Base-by-base conservation (phyloP, 2,329 filamentous ascomycete genomes). In the Clarireedia hainanense region DNA sequence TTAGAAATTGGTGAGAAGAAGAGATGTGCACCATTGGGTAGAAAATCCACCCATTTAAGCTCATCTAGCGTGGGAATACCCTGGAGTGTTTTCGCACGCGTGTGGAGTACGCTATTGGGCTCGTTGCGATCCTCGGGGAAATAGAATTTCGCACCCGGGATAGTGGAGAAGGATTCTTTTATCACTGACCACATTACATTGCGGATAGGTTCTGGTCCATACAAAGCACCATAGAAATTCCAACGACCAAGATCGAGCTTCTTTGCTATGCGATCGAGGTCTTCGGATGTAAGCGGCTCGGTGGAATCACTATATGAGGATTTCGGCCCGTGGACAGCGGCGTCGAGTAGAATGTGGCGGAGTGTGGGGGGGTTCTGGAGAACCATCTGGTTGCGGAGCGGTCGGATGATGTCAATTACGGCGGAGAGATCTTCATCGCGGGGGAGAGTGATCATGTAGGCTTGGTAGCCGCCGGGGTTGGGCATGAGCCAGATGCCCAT, bases 401-500 rank as follows among this genome's bases (percentile, higher is more conserved):
- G 74, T 1, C 76, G 70, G 57, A 78, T 76, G 46, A 76, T 74
- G 51, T 79, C 75, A 50, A 77, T 40, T 20, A 48, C 50, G 23
- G 39, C 30, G 20, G 46, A 42, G 4, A 62, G 34, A 26, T 62
- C 60, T 4, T 52, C 24, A 17, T 63, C 58, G 70, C 68, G 71
- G 0, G 74, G 73, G 37, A 80, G 73, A 0, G 75, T 78, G 60
- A 73, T 68, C 42, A 72, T 58, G 50, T 72, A 72, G 10, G 66
- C 66, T 67, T 78, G 74, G 57, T 76, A 75, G 1, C 74, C 76
- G 7, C 73, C 75, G 0, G 76, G 76, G 47, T 78, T 77, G 1
- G 74, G 74, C 77, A 80, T 80, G 30, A 81, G 69, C 67, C 70
- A 74, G 37, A 80, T 61, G 15, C 63, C 78, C 72, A 81, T 76